Conservation (phyloP, 139 green algal species). For the Chlamydomonas schloesseri region DNA sequence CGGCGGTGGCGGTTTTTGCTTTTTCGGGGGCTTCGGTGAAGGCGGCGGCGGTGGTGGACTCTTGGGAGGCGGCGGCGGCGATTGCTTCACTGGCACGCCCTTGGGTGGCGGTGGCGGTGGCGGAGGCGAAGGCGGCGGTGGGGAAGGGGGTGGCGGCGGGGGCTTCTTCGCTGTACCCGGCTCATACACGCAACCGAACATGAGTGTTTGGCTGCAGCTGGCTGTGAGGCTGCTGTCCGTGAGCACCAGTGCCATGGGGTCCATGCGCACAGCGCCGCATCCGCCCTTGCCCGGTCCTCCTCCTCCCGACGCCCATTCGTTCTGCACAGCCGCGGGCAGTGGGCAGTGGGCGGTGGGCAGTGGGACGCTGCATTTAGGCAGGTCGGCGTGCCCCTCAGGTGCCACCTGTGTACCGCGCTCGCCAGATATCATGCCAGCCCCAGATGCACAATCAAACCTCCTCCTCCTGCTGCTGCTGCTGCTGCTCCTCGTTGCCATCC, state of each 20-base stretch:
- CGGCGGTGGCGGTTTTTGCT: background rate
- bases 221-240: background rate
- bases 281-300: background rate
- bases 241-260: background rate
- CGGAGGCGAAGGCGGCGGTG: background rate
- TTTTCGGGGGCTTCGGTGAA: background rate
- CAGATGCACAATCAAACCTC: too few relatives aligned
- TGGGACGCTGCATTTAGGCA: too few relatives aligned
- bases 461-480: too few relatives aligned
- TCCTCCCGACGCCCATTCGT: slow-evolving; percentile 18
- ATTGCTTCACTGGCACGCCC: background rate
- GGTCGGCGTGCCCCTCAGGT: too few relatives aligned
- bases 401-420: too few relatives aligned
- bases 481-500: too few relatives aligned
- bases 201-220: background rate
- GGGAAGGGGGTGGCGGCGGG: background rate
- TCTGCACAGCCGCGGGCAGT: too few relatives aligned
- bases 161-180: background rate
- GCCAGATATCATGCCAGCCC: too few relatives aligned
- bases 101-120: background rate
- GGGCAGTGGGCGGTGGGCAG: too few relatives aligned
- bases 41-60: background rate
- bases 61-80: background rate
- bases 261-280: slow-evolving; percentile 10
- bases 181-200: slow-evolving; percentile 17